Conservation (phyloP, 441 rosid species). For the Euphorbia celastroides region DNA sequence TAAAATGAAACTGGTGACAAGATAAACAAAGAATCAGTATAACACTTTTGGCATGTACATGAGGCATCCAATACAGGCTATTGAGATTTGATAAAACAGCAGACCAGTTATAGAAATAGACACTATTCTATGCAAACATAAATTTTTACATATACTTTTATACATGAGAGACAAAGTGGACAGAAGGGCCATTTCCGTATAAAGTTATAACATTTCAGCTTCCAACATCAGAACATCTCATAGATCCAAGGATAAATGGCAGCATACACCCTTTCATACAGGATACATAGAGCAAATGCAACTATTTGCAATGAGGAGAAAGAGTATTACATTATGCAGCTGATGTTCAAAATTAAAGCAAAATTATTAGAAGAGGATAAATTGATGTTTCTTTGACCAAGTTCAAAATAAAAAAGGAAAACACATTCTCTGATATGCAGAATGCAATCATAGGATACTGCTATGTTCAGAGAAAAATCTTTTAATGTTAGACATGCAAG, state of each 20-base stretch:
- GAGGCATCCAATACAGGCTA: too few species aligned
- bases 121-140: background rate
- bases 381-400: constrained; percentile 2
- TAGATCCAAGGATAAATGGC: background rate
- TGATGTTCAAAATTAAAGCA: background rate
- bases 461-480: background rate
- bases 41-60: too few species aligned
- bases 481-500: background rate
- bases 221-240: background rate
- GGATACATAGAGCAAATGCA: background rate
- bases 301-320: background rate
- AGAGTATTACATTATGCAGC: background rate
- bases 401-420: background rate
- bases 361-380: constrained; percentile 4
- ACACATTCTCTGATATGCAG: background rate
- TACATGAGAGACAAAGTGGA: background rate
- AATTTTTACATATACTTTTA: background rate
- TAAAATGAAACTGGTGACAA: too few species aligned
- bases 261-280: background rate
- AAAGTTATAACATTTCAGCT: background rate
- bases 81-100: too few species aligned
- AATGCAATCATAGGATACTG: background rate
- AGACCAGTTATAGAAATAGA: background rate
- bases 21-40: too few species aligned
- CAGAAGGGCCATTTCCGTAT: background rate